Evolutionary conservation across 2,329 filamentous ascomycete genomes (phyloP).

Genomic region (Aspergillus oerlinghausenensis): DNA sequence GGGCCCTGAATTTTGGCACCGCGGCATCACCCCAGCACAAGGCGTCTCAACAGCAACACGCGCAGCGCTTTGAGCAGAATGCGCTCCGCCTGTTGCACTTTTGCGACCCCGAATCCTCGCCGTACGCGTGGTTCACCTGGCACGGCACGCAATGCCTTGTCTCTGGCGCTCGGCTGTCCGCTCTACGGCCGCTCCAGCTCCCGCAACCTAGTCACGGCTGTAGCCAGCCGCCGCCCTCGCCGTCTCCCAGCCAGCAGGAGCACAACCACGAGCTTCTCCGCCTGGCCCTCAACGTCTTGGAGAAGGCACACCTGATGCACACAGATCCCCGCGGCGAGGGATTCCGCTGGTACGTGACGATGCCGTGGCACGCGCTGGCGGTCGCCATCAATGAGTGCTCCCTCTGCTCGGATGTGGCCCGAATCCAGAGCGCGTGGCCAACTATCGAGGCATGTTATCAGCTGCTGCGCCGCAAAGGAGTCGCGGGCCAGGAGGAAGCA

Average conservation of each 20-base stretch:
- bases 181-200: slow-evolving; percentile 6
- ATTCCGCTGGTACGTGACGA: slow-evolving; percentile 25
- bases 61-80: slow-evolving; percentile 14
- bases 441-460: slow-evolving; percentile 17
- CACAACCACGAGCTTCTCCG: background rate
- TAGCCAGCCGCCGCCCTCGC: background rate
- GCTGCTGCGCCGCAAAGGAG: background rate
- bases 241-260: background rate
- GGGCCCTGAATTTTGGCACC: slow-evolving; percentile 12
- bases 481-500: background rate
- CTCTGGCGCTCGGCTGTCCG: slow-evolving; percentile 16
- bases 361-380: slow-evolving; percentile 24
- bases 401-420: slow-evolving; percentile 15
- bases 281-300: slow-evolving; percentile 14
- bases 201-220: background rate
- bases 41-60: background rate
- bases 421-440: slow-evolving; percentile 22
- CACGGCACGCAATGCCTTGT: slow-evolving; percentile 21
- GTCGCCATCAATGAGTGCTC: slow-evolving; percentile 27
- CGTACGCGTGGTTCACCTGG: slow-evolving; percentile 28
- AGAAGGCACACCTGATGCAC: slow-evolving; percentile 23
- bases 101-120: slow-evolving; percentile 25
- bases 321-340: slow-evolving; percentile 26
- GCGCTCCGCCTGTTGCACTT: slow-evolving; percentile 17
- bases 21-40: background rate